Evolutionary conservation across 1,284 basidiomycete species (phyloP), one percentile per base, ranked within the genome.

Genomic region (Irpex lacteus): DNA sequence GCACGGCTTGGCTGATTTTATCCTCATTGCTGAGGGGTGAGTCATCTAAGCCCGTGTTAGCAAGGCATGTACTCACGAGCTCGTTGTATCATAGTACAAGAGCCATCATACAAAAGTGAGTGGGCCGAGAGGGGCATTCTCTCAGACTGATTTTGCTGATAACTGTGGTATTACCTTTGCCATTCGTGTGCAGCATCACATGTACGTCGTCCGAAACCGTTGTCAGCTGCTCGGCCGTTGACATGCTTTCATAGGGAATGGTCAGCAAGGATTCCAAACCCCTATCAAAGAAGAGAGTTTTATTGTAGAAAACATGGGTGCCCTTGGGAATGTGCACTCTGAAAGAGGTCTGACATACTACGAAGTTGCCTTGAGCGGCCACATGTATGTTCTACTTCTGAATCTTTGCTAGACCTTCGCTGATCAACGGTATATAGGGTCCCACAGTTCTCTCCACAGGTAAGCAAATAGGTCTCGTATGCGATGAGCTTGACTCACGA

Each of bases 1-100:
- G 4, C 90, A 93, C 66, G 91, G 91, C 0, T 76, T 90, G 59
- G 87, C 84, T 0, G 90, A 92, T 73, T 91, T 85, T 68, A 81
- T 88, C 65, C 76, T 90, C 53, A 90, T 92, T 60, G 84, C 89
- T 9, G 87, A 90, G 68, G 91, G 90, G 86, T 89, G 66, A 66
- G 84, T 47, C 13, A 62, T 15, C 15, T 6, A 37, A 21, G 37
- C 52, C 26, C 49, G 52, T 21, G 11, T 13, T 38, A 40, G 61
- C 15, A 5, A 11, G 21, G 34, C 2, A 54, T 40, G 38, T 19
- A 19, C 19, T 61, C 2, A 61, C 61, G n/a, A 55, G 19, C 15
- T 6, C 13, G 8, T n/a, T 2, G 1, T 18, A 15, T 56, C 26
- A 8, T 59, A 62, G 61, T 18, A 63, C 62, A 26, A 59, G 72